Base-by-base conservation (phyloP, 805 yeast genomes). In the Novakomyces olei region DNA sequence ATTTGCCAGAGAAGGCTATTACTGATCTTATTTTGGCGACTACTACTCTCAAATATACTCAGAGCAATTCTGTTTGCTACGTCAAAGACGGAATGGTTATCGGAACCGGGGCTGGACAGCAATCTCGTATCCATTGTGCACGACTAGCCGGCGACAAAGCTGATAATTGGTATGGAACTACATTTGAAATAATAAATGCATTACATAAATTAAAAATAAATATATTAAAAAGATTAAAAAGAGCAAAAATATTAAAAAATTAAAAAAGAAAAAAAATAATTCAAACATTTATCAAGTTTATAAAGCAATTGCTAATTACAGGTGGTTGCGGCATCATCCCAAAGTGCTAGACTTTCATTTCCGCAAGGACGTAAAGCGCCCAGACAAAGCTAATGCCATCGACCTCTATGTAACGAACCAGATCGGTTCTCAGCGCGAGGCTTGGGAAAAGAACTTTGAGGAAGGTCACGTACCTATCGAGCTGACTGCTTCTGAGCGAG, bases 31-130 rank as follows among this genome's bases (percentile, higher is more conserved):
- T 92, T 26, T 95, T 88, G 39, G 98, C 99, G 37, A 88, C 98
- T 32, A 79, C 88, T 53, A 92, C 94, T 30, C 67, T 88, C 55
- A 88, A 88, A 58, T 88, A 81, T 67, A 88, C 99, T 12, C 99
- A 88, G 62, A 80, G 94, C 36, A 88, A 88, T 69, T 85, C 96
- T 28, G 98, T 88, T 34, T 81, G 94, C 60, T 88, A 83, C 57
- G 94, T 95, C 46, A 88, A 83, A 62, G 78, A 83, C 55, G 99
- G 99, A 64, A 88, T 88, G 99, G 92, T 88, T 39, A 71, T 88
- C 48, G 99, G 99, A 43, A 68, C 88, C 47, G 99, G 99, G 50
- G 99, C 99, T 38, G 99, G 99, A 44, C 99, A 88, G 65, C 99
- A 88, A 63, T 81, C 95, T 36, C 73, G 99, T 62, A 88, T 88